A percentile compares a stretch with the other conserved stretches of the same genome.
Evolutionary conservation across 2,329 filamentous ascomycete genomes (phyloP).

Genomic region (Penicillium vulpinum): DNA sequence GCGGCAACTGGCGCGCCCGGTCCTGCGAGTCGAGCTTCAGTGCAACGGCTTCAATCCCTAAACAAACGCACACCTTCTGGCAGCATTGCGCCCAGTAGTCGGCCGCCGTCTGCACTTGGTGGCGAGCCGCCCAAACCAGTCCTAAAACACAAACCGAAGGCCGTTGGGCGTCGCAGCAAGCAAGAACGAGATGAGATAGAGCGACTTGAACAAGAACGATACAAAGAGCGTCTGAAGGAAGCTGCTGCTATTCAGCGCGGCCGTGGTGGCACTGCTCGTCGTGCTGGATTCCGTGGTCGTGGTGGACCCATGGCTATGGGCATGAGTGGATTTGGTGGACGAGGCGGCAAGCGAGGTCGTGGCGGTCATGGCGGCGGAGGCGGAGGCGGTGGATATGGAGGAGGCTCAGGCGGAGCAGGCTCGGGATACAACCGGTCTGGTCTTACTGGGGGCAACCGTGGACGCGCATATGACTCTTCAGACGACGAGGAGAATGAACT

Average conservation of each 20-base stretch:
- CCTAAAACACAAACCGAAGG: constrained; percentile 47
- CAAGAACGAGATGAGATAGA: constrained; percentile 48
- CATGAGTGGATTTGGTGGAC: constrained; percentile 30
- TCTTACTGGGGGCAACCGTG: constrained; percentile 25
- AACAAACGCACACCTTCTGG: constrained; percentile 41
- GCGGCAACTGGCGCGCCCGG: constrained; percentile 14
- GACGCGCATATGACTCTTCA: constrained; percentile 33
- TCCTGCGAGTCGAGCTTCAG: constrained; percentile 33
- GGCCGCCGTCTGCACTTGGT: constrained; percentile 22
- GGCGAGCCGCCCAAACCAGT: constrained; percentile 38
- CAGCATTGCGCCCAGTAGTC: constrained; percentile 35
- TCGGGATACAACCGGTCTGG: constrained; percentile 30
- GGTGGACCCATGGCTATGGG: constrained; percentile 29
- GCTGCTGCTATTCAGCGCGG: constrained; percentile 42
- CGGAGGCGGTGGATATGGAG: constrained; percentile 31
- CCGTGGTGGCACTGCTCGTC: constrained; percentile 32
- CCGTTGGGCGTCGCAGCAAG: constrained; percentile 45
- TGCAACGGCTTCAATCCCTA: constrained; percentile 46
- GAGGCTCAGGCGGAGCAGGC: constrained; percentile 27
- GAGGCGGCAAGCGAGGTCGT: constrained; percentile 23
- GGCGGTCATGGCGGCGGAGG: constrained; percentile 24
- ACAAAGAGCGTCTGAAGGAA: constrained; percentile 42
- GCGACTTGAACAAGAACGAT: constrained; percentile 43
- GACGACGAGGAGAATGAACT: constrained; percentile 50
- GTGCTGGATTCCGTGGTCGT: constrained; percentile 34